Conservation (phyloP, 148 eudicot species). For the Diospyros lotus region DNA sequence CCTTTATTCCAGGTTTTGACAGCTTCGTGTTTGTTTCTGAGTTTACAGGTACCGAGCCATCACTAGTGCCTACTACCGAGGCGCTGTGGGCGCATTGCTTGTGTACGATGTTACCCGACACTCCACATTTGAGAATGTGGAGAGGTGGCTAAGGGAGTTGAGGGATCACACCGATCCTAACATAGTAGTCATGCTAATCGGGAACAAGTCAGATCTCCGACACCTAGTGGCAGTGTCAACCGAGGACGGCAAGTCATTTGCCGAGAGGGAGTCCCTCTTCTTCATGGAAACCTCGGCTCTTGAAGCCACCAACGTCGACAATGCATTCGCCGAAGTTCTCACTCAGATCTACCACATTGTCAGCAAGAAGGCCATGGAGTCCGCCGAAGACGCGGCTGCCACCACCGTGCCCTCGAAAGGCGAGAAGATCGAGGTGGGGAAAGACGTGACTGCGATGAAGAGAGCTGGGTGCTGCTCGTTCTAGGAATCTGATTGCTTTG, state of each 20-base stretch:
- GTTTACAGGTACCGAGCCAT: too few species aligned
- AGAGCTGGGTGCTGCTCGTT: slow-evolving; percentile 29
- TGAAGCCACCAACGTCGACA: not conserved
- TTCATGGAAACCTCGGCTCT: slow-evolving; percentile 37
- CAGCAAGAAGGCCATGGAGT: slow-evolving; percentile 30
- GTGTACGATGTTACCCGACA: too few species aligned
- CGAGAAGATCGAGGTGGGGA: slow-evolving; percentile 25
- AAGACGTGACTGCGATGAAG: slow-evolving; percentile 29
- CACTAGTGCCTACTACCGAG: too few species aligned
- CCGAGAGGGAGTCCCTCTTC: slow-evolving; percentile 29
- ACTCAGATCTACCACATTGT: slow-evolving; percentile 27
- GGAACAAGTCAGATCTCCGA: too few species aligned
- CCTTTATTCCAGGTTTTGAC: too few species aligned
- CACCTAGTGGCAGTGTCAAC: slow-evolving; percentile 13
- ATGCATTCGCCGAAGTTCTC: slow-evolving; percentile 31
- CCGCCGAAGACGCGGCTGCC: slow-evolving; percentile 17
- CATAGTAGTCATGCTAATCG: too few species aligned
- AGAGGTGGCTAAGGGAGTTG: too few species aligned
- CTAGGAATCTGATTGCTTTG: not conserved
- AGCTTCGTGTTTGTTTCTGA: too few species aligned
- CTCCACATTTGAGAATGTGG: too few species aligned
- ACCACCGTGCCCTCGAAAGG: slow-evolving; percentile 24
- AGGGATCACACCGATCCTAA: too few species aligned
- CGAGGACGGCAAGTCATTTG: slow-evolving; percentile 31
- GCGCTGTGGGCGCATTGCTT: too few species aligned